Conservation (phyloP, 1,284 basidiomycete genomes). For the Ustanciosporium gigantosporum region DNA sequence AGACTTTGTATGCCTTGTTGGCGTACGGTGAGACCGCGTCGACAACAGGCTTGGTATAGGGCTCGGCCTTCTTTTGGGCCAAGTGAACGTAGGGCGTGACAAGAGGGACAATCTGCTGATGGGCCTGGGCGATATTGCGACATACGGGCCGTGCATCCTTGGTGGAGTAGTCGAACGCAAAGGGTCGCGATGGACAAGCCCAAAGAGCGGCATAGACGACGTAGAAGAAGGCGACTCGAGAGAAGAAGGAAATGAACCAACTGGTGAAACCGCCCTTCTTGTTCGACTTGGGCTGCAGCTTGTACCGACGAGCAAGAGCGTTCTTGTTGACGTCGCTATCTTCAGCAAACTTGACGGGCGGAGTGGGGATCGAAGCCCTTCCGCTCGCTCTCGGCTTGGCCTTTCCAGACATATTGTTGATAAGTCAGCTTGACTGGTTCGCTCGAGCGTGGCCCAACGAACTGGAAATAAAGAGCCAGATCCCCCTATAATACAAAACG, state of each 20-base stretch:
- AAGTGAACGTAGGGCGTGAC: slow-evolving; percentile 33
- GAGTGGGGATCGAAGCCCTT: slow-evolving; percentile 29
- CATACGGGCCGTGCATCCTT: slow-evolving; percentile 50
- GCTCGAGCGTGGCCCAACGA: no score
- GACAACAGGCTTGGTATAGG: slow-evolving; percentile 51
- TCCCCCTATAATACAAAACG: no score
- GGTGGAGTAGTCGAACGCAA: slow-evolving; percentile 48
- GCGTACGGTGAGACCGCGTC: slow-evolving; percentile 33
- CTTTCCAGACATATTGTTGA: background rate
- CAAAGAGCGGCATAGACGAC: slow-evolving; percentile 47
- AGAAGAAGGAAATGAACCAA: slow-evolving; percentile 32
- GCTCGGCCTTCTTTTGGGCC: slow-evolving; percentile 37
- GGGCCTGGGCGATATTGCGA: slow-evolving; percentile 47
- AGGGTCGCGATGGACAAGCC: slow-evolving; percentile 50
- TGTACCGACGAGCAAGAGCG: background rate
- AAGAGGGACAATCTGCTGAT: slow-evolving; percentile 45
- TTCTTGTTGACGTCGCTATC: no score
- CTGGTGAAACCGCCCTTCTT: slow-evolving; percentile 17
- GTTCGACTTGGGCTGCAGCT: background rate
- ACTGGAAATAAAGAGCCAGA: no score
- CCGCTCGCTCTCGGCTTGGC: slow-evolving; percentile 18
- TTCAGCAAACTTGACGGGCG: slow-evolving; percentile 20
- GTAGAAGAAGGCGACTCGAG: slow-evolving; percentile 40
- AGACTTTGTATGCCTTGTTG: slow-evolving; percentile 28
- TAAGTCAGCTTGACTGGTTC: no score